Percentiles rank a stretch among this genome's conserved stretches.
Evolutionary conservation across 2,329 filamentous ascomycete species (phyloP).

Genomic region (Claviceps maximensis): DNA sequence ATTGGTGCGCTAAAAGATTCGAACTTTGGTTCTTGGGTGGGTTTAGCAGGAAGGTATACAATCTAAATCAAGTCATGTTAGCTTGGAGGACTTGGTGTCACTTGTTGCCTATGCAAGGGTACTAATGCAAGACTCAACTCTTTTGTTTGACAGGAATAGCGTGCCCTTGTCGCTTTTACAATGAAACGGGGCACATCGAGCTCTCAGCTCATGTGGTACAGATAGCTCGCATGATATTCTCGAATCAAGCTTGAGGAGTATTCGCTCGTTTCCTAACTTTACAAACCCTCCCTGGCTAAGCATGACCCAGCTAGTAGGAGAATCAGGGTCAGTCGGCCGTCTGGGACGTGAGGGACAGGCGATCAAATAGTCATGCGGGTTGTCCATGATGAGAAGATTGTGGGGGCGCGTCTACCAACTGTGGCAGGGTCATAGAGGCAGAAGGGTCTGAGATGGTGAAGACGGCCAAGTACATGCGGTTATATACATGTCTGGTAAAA

Average conservation of each 20-base stretch:
- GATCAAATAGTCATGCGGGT: constrained; percentile 28
- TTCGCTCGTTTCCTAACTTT: constrained; percentile 70
- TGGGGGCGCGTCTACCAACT: not conserved
- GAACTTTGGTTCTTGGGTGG: constrained; percentile 47
- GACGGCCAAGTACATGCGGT: not conserved
- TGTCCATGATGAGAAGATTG: constrained; percentile 21
- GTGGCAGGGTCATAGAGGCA: not conserved
- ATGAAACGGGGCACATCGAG: constrained; percentile 49
- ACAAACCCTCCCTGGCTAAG: constrained; percentile 68
- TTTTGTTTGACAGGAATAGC: constrained; percentile 72
- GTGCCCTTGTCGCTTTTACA: constrained; percentile 62
- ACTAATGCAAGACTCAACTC: constrained; percentile 44
- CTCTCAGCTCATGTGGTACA: constrained; percentile 49
- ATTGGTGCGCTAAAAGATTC: constrained; percentile 85
- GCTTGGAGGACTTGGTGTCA: not conserved
- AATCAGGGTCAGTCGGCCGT: constrained; percentile 35
- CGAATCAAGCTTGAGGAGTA: constrained; percentile 66
- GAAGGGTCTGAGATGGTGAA: not conserved
- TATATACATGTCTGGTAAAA: not conserved
- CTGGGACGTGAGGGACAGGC: constrained; percentile 20
- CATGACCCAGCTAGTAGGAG: constrained; percentile 73
- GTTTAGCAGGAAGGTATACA: constrained; percentile 68
- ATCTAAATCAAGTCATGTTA: constrained; percentile 38
- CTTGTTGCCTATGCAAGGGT: not conserved
- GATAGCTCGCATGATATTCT: constrained; percentile 67